Percentiles rank a stretch among this genome's conserved stretches.
Evolutionary conservation across 176 grass and related monocot species (phyloP).

Genomic region (Cenchrus fungigraminus): DNA sequence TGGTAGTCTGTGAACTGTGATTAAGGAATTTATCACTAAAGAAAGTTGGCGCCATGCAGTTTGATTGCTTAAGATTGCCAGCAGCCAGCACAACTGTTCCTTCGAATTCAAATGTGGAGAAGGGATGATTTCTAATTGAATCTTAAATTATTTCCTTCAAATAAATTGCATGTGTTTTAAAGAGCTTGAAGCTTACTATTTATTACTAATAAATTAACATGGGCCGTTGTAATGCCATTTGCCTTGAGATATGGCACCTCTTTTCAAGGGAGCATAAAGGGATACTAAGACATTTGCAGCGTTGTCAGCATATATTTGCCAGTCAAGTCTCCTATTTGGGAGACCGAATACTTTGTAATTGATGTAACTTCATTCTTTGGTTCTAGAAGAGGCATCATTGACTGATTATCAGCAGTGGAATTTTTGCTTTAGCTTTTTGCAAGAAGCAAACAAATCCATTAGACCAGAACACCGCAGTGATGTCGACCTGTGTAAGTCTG

Average conservation of each 20-base stretch:
- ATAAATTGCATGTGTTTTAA: neutral
- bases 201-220: neutral
- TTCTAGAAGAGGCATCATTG: slow-evolving; percentile 45
- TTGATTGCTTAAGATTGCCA: slow-evolving; percentile 9
- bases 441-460: slow-evolving; percentile 39
- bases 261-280: neutral
- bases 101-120: neutral
- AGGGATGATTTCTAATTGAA: neutral
- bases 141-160: neutral
- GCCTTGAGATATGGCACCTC: neutral
- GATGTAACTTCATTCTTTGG: slow-evolving; percentile 13
- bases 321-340: slow-evolving; percentile 28
- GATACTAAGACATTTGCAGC: neutral
- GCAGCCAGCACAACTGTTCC: neutral
- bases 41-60: neutral
- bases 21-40: neutral
- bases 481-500: slow-evolving; percentile 14
- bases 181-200: neutral
- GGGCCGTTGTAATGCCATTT: neutral
- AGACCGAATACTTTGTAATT: neutral
- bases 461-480: neutral
- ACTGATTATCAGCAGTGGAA: slow-evolving; percentile 21
- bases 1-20: slow-evolving; percentile 14
- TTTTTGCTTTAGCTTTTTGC: neutral
- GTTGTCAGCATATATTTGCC: neutral